phyloP scores from a whole-genome alignment of 192 early-diverging fungal genomes.

The Coemansia reversa region DNA sequence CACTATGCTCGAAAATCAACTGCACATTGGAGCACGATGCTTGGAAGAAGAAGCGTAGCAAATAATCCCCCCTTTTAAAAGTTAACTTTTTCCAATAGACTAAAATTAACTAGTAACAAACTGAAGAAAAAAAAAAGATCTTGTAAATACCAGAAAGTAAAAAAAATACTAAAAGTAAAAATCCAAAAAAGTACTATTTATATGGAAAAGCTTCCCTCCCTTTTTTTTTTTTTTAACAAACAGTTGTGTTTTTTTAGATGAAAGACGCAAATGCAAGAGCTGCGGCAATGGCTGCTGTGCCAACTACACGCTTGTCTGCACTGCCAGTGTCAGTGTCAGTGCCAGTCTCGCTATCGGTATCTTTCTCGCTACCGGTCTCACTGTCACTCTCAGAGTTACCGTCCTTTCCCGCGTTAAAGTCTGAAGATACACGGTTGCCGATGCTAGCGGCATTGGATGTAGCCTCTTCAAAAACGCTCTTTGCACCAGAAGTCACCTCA shows the following conservation, averaged over 20 bases:
- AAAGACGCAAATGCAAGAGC: conserved; percentile 28
- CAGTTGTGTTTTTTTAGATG: conserved; percentile 16
- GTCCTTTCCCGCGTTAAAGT: conserved; percentile 40
- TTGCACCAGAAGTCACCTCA: conserved; percentile 15
- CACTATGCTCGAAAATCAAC: conserved; percentile 46
- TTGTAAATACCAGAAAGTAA: too few species aligned
- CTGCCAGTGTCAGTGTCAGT: conserved; percentile 1
- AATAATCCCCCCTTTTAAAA: too few species aligned
- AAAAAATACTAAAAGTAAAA: neutral
- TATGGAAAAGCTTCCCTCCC: neutral
- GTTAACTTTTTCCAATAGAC: too few species aligned
- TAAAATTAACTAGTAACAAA: too few species aligned
- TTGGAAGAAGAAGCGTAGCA: conserved; percentile 31
- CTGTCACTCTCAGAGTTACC: conserved; percentile 2
- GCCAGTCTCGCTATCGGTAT: neutral
- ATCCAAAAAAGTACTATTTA: neutral
- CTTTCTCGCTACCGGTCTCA: neutral
- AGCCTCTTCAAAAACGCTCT: conserved; percentile 5
- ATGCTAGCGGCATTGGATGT: conserved; percentile 6
- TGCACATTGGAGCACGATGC: conserved; percentile 43
- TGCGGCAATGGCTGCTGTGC: conserved; percentile 19
- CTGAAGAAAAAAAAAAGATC: neutral
- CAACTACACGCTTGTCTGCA: conserved; percentile 2
- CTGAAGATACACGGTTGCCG: conserved; percentile 30
- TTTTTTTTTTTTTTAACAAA: too few species aligned